Evolutionary conservation across 2,329 filamentous ascomycete species (phyloP), one percentile per base, ranked within the genome.

Genomic region (Aureobasidium sp.): DNA sequence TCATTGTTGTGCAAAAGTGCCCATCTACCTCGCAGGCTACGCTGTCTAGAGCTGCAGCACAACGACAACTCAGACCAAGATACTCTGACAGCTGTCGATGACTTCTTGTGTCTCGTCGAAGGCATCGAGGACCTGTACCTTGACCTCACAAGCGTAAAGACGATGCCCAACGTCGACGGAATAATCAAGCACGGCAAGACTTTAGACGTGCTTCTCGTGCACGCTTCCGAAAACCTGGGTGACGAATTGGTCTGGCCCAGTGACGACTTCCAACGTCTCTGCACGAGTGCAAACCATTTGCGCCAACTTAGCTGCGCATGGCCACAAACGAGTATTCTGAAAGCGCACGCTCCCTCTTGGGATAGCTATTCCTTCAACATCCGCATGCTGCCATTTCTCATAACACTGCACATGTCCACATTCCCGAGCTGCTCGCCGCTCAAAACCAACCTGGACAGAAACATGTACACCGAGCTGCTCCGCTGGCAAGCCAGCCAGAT

Each of bases 261-360:
- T 35, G 62, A 68, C 5, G 68, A 72, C 2, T 74, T 76, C 37
- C 68, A 70, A 24, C 66, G 71, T 54, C 73, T 77, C 24, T 75
- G 72, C 63, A 71, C 69, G 47, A 67, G 69, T 6, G 74, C 72
- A 57, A 58, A 64, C 8, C 56, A 65, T 24, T 58, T 77, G 12
- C 71, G 75, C 55, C 72, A 76, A 53, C 60, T 76, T 1, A 72
- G 68, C 3, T 66, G 73, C n/a, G 74, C 71, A 1, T 75, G 74
- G 61, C 74, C 74, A 6, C 41, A 58, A 4, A 73, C 72, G 2
- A 73, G 69, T 58, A 61, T 75, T 17, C 66, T 74, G n/a, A 60
- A 69, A 22, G 21, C 37, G 12, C 40, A 38, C 37, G 41, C 37
- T 25, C 37, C 48, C 6, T 51, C 48, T 3, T 51, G 48, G 48